Base-by-base conservation (phyloP, 805 yeast genomes). In the Candida glaebosa region DNA sequence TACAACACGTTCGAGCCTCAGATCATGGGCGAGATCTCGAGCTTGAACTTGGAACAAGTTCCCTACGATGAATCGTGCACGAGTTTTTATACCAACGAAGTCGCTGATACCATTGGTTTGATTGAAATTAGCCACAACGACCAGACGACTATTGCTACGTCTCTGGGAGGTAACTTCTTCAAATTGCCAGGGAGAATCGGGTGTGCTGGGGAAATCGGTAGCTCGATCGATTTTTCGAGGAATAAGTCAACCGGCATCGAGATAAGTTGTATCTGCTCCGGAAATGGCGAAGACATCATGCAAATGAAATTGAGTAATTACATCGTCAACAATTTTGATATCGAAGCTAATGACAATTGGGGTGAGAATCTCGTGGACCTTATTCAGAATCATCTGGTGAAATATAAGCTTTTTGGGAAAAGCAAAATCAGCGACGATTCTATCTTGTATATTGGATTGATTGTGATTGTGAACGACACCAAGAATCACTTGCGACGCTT, bases 251-350 rank as follows among this genome's bases (percentile, higher is more conserved):
- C 53, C 1, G 51, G 44, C 4, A 38, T 43, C 26, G 58, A 57
- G n/a, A 49, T 71, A 1, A 49, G 61, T 28, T 60, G 67, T 34
- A 52, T 54, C 58, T 73, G 81, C 53, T 71, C 79, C 30, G 83
- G 83, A 3, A 75, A 73, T 50, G 83, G 83, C 2, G 83, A 78
- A 47, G 78, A 76, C 42, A 76, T 78, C 26, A 60, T 76, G 3
- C 55, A 57, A 38, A 60, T 68, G 65, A 69, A 65, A 38, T 51
- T 78, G 16, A 73, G 77, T 3, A 49, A 66, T 26, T 42, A 41
- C 9, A 34, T 62, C 3, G 52, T 54, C 2, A 50, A 42, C 12
- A 45, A 43, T 18, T 20, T 32, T 19, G 42, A 43, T 5, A 17
- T 51, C 9, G 28, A 46, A 6, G 51, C 46, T 5, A 46, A 45